These are phyloP conservation scores for Ceratocystis colombiana DNA, from an alignment of 2,329 filamentous ascomycete genomes.

Conservation along the genomic window DNA sequence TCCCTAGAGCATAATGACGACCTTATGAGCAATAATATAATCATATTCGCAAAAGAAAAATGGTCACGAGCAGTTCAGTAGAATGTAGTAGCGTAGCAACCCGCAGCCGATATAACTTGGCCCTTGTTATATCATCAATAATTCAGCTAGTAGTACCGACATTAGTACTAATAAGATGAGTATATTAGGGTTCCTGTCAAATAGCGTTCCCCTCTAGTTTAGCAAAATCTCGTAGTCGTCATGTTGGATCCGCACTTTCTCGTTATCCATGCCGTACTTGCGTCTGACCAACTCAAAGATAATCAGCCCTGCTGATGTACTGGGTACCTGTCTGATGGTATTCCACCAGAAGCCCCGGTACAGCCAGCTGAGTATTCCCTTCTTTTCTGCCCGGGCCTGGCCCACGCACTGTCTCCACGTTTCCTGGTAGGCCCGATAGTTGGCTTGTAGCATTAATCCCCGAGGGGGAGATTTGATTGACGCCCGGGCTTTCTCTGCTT, in stretches of 20 bases:
- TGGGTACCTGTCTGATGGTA: slow-evolving; percentile 63
- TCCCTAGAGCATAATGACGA: slow-evolving; percentile 14
- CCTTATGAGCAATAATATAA: slow-evolving; percentile 11
- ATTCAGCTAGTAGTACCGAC: too few species aligned
- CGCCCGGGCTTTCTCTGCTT: neutral
- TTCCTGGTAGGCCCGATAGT: slow-evolving; percentile 61
- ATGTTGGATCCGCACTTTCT: slow-evolving; percentile 54
- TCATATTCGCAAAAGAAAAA: neutral
- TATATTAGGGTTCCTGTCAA: too few species aligned
- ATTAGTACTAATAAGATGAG: too few species aligned
- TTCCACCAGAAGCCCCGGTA: slow-evolving; percentile 64
- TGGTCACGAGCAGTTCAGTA: neutral
- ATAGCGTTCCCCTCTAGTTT: slow-evolving; percentile 30
- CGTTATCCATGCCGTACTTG: slow-evolving; percentile 56
- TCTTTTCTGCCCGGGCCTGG: slow-evolving; percentile 47
- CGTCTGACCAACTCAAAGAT: slow-evolving; percentile 67
- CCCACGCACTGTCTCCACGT: slow-evolving; percentile 52
- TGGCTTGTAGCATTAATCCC: slow-evolving; percentile 51
- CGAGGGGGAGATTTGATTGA: slow-evolving; percentile 25
- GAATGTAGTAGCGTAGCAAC: neutral
- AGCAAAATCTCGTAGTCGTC: slow-evolving; percentile 64
- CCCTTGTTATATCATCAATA: neutral
- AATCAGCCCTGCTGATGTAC: slow-evolving; percentile 65
- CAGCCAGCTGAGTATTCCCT: slow-evolving; percentile 51
- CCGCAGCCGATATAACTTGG: neutral